Conservation (phyloP, 768 basidiomycete genomes). For the Cystobasidium onofrii region DNA sequence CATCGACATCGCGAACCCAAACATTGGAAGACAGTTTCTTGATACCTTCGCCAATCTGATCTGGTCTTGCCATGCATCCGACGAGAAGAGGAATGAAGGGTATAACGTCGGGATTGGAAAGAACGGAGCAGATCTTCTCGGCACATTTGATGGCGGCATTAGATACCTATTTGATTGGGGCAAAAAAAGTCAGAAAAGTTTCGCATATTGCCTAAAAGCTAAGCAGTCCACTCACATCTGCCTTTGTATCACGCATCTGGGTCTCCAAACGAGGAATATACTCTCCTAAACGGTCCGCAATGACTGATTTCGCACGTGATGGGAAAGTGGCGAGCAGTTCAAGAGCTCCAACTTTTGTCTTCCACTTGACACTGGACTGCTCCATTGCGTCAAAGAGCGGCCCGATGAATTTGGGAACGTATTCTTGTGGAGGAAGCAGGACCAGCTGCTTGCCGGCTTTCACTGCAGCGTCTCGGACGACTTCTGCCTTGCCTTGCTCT, state of each 20-base stretch:
- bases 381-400: constrained; percentile 56
- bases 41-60: constrained; percentile 75
- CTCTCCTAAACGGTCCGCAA: constrained; percentile 71
- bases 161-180: constrained; percentile 57
- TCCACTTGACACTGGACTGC: constrained; percentile 68
- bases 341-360: constrained; percentile 82
- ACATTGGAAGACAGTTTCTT: constrained; percentile 90
- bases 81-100: constrained; percentile 83
- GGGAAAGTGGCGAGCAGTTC: constrained; percentile 56
- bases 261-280: constrained; percentile 77
- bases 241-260: constrained; percentile 94
- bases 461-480: constrained; percentile 72
- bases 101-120: constrained; percentile 84
- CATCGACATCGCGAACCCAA: constrained; percentile 92
- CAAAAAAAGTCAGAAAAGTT: not conserved
- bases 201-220: not conserved
- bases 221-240: constrained; percentile 57
- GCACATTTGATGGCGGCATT: constrained; percentile 79
- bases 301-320: constrained; percentile 49
- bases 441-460: constrained; percentile 73
- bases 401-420: constrained; percentile 60
- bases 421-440: constrained; percentile 74
- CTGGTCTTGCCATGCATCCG: constrained; percentile 86
- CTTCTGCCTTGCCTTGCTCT: constrained; percentile 94
- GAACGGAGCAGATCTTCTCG: constrained; percentile 74